These are phyloP conservation scores for Tricladium varicosporioides DNA, from an alignment of 2,329 filamentous ascomycete genomes.

Conservation along the genomic window DNA sequence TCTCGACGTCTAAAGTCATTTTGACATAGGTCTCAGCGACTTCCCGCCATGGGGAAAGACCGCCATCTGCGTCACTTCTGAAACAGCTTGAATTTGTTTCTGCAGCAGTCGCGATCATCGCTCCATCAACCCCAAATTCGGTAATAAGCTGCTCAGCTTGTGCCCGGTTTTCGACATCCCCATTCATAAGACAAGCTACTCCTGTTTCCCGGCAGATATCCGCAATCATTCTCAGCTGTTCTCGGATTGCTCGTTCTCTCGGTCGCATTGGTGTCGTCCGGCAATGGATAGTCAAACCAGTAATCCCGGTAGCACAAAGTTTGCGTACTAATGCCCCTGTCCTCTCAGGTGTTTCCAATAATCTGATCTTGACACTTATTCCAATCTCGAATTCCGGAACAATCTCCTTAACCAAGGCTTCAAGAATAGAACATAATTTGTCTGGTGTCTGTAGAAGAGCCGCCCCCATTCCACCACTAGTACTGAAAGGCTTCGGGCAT, in stretches of 20 bases:
- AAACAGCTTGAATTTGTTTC: constrained; percentile 93
- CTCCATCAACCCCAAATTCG: constrained; percentile 85
- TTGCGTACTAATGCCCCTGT: constrained; percentile 76
- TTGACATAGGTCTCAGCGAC: constrained; percentile 75
- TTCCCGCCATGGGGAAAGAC: constrained; percentile 70
- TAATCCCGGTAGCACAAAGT: constrained; percentile 86
- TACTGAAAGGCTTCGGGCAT: constrained; percentile 97
- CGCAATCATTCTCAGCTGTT: constrained; percentile 81
- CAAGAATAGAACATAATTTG: constrained; percentile 76
- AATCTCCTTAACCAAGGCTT: constrained; percentile 77
- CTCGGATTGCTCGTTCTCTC: constrained; percentile 80
- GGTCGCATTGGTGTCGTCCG: constrained; percentile 95
- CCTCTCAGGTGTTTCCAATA: constrained; percentile 72
- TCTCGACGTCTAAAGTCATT: constrained; percentile 72
- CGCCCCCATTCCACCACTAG: constrained; percentile 91
- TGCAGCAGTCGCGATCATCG: constrained; percentile 94
- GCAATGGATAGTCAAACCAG: constrained; percentile 89
- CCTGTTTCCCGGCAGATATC: constrained; percentile 78
- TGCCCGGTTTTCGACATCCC: constrained; percentile 76
- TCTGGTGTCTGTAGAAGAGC: constrained; percentile 85
- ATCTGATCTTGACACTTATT: constrained; percentile 94
- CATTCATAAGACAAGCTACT: constrained; percentile 94
- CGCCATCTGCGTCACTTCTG: constrained; percentile 65
- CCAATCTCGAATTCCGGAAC: constrained; percentile 78
- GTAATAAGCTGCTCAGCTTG: constrained; percentile 68